Conservation (phyloP, 345 rosid genomes). For the Schrenkiella parvula region DNA sequence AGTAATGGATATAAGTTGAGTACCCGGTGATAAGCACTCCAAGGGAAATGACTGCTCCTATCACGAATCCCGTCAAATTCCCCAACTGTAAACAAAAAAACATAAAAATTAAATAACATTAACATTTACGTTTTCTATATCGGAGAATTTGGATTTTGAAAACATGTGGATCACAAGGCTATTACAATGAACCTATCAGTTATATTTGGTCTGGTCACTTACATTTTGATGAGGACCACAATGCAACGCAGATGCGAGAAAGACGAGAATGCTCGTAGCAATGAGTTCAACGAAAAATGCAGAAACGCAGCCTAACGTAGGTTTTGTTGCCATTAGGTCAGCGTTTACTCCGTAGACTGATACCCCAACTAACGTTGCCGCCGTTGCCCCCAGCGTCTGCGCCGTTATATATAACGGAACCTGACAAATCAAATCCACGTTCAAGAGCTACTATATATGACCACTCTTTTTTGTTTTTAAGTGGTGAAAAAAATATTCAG, state of each 20-base stretch:
- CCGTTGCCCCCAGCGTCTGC: conserved; percentile 57
- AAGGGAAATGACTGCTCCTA: conserved; percentile 66
- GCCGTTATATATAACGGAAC: conserved; percentile 74
- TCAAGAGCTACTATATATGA: not conserved
- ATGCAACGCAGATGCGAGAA: conserved; percentile 55
- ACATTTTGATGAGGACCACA: conserved; percentile 51
- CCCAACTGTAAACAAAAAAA: conserved; percentile 45
- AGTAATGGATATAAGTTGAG: not conserved
- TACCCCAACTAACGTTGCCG: conserved; percentile 57
- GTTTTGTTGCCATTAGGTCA: conserved; percentile 54
- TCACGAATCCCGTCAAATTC: conserved; percentile 53
- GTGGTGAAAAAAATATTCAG: too few species aligned
- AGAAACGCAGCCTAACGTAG: conserved; percentile 47
- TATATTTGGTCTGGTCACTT: conserved; percentile 17
- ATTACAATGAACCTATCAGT: not conserved
- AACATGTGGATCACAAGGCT: not conserved
- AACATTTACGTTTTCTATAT: not conserved
- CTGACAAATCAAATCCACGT: conserved; percentile 21
- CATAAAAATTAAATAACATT: not conserved
- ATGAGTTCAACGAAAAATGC: conserved; percentile 83
- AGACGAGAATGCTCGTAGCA: conserved; percentile 60
- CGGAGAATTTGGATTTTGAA: not conserved
- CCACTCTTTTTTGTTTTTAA: not conserved
- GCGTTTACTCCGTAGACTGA: conserved; percentile 52
- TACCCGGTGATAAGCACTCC: conserved; percentile 82